Percentiles rank a stretch among this genome's conserved stretches.
Evolutionary conservation across 2,329 filamentous ascomycete genomes (phyloP).

Genomic region (Xylariaceae sp.): DNA sequence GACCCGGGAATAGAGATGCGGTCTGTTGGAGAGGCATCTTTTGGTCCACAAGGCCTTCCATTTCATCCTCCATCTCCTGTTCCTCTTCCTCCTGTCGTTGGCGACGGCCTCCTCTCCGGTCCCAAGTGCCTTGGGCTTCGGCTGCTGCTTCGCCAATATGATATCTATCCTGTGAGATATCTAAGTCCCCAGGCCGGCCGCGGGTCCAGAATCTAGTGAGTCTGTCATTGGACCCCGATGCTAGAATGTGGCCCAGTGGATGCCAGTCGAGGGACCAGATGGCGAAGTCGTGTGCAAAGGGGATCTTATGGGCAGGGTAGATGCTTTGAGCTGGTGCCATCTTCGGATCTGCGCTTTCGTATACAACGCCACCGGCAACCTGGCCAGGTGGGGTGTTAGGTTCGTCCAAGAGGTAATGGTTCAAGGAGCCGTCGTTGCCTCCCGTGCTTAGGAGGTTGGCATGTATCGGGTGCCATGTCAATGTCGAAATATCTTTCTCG

Average conservation of each 20-base stretch:
- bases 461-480: slow-evolving; percentile 93
- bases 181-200: slow-evolving; percentile 79
- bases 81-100: slow-evolving; percentile 90
- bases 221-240: slow-evolving; percentile 92
- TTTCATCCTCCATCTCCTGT: slow-evolving; percentile 88
- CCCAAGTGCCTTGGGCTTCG: slow-evolving; percentile 93
- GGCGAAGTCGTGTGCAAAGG: slow-evolving; percentile 87
- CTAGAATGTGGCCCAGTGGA: slow-evolving; percentile 89
- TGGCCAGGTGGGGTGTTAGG: slow-evolving; percentile 78
- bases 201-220: slow-evolving; percentile 97
- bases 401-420: slow-evolving; percentile 94
- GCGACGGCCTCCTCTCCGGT: slow-evolving; percentile 70
- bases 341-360: slow-evolving; percentile 75
- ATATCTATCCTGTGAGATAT: slow-evolving; percentile 83
- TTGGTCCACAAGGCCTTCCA: slow-evolving; percentile 88
- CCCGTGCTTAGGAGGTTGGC: slow-evolving; percentile 85
- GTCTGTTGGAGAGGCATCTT: slow-evolving; percentile 65
- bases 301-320: slow-evolving; percentile 81
- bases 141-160: slow-evolving; percentile 93
- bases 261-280: slow-evolving; percentile 99
- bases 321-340: slow-evolving; percentile 86
- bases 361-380: slow-evolving; percentile 70
- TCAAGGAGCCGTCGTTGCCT: slow-evolving; percentile 81
- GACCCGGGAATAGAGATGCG: slow-evolving; percentile 48
- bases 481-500: slow-evolving; percentile 90